phyloP scores from a whole-genome alignment of 1,284 basidiomycete genomes.

The Rhodotorula sp. region DNA sequence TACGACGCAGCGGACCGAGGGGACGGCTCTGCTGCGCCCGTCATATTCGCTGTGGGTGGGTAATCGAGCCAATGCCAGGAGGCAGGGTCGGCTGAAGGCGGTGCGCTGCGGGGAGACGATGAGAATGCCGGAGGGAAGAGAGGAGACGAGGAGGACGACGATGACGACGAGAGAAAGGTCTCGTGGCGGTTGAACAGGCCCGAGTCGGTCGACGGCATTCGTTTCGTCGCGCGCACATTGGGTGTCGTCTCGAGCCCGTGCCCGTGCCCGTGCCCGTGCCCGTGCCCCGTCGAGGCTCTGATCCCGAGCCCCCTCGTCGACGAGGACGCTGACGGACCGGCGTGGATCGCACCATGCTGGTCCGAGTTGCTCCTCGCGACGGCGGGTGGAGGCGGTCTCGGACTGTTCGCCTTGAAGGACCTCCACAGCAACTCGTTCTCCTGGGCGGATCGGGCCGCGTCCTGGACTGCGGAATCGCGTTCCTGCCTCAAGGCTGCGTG shows the following conservation, averaged over 20 bases:
- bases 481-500: conserved; percentile 12
- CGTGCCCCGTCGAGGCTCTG: too few species aligned
- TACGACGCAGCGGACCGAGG: background rate
- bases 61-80: conserved; percentile 4
- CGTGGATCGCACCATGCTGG: background rate
- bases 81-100: background rate
- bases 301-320: background rate
- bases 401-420: conserved; percentile 27
- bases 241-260: background rate
- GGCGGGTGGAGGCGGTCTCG: conserved; percentile 4
- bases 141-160: background rate
- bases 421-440: conserved; percentile 37
- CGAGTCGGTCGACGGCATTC: conserved; percentile 3
- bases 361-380: conserved; percentile 20
- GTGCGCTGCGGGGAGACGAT: background rate
- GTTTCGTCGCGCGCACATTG: background rate
- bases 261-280: background rate
- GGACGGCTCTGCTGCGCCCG: background rate
- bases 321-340: background rate
- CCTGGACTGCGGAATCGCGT: conserved; percentile 10
- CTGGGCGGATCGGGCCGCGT: conserved; percentile 11
- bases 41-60: background rate
- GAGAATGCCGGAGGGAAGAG: background rate
- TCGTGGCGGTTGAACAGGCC: background rate
- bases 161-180: background rate